These are phyloP conservation scores for Hirsutella thompsonii DNA, from an alignment of 2,329 filamentous ascomycete species.

Conservation along the genomic window DNA sequence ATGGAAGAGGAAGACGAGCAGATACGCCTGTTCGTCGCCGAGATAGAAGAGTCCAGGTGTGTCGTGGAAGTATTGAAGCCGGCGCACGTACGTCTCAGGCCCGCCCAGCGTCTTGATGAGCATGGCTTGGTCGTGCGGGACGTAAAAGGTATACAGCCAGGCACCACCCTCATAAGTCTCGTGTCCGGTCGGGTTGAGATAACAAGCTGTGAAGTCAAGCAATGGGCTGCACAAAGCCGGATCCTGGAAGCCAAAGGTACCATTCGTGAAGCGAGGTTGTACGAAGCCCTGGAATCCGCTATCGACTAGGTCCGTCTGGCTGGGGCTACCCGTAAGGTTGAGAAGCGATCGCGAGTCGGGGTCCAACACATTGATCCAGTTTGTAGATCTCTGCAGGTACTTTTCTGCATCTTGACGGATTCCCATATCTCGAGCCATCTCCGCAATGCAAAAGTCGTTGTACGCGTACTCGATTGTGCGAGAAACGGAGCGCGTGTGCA, in stretches of 20 bases:
- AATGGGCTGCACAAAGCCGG: constrained; percentile 41
- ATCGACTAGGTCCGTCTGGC: neutral
- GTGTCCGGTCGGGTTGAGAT: constrained; percentile 30
- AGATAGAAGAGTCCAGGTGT: neutral
- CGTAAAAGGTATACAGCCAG: constrained; percentile 57
- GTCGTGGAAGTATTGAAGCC: constrained; percentile 51
- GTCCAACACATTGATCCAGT: neutral
- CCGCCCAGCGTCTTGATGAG: constrained; percentile 49
- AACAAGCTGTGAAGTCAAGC: neutral
- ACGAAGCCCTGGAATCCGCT: constrained; percentile 56
- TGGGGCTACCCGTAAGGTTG: neutral
- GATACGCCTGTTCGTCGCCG: constrained; percentile 41
- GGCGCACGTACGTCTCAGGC: constrained; percentile 38
- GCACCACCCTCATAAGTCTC: constrained; percentile 59
- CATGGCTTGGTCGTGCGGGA: constrained; percentile 30
- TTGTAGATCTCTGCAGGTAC: neutral
- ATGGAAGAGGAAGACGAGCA: constrained; percentile 45
- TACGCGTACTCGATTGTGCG: constrained; percentile 72
- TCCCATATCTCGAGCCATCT: constrained; percentile 46
- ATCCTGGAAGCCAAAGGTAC: constrained; percentile 55
- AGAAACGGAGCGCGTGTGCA: constrained; percentile 56
- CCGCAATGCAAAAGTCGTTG: constrained; percentile 59
- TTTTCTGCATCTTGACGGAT: neutral
- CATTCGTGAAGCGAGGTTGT: constrained; percentile 53
- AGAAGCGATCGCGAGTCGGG: constrained; percentile 18